Conservation (phyloP, 257 asterid genomes). For the Rubia yunnanensis region DNA sequence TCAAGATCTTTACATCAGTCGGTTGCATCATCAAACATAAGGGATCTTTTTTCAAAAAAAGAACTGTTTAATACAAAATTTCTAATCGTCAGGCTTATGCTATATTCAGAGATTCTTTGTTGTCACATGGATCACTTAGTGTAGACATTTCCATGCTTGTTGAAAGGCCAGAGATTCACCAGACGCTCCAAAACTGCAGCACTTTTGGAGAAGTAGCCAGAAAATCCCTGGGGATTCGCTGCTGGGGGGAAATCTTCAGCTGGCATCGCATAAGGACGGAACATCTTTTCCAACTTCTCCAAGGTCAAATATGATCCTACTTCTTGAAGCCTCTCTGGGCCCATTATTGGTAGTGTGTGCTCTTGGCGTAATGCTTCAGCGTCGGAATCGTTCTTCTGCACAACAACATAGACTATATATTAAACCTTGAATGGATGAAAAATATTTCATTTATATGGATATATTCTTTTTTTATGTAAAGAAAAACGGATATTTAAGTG, state of each 20-base stretch:
- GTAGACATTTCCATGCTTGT: slow-evolving; percentile 46
- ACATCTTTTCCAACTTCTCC: slow-evolving; percentile 74
- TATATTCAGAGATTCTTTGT: neutral
- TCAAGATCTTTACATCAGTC: too few species aligned
- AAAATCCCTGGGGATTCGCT: slow-evolving; percentile 68
- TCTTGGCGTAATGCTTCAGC: slow-evolving; percentile 72
- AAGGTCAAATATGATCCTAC: slow-evolving; percentile 59
- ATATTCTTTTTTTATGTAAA: neutral
- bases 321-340: slow-evolving; percentile 92
- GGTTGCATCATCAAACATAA: neutral
- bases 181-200: slow-evolving; percentile 86
- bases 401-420: neutral
- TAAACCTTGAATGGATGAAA: neutral
- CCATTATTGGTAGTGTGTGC: slow-evolving; percentile 85
- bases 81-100: neutral
- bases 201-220: slow-evolving; percentile 88
- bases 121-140: slow-evolving; percentile 28
- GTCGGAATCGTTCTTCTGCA: slow-evolving; percentile 55
- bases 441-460: neutral
- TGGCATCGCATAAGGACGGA: slow-evolving; percentile 83
- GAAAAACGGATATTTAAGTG: neutral
- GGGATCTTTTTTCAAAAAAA: neutral
- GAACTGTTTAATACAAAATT: neutral
- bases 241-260: slow-evolving; percentile 95
- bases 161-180: slow-evolving; percentile 81